Conservation (phyloP, 192 early-diverging fungal species). For the Coemansia reversa region DNA sequence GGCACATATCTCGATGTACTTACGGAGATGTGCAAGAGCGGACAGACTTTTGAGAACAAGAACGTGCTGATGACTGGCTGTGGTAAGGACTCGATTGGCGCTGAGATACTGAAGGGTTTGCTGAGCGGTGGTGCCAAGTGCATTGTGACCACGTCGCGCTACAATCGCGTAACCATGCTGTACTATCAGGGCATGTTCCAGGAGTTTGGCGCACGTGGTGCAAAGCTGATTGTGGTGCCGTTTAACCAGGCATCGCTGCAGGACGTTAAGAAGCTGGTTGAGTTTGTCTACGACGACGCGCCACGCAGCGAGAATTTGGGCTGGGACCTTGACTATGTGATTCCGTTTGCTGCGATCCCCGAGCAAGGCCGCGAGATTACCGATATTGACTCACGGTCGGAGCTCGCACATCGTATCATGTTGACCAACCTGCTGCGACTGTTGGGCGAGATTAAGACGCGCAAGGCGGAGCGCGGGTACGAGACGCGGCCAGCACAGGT, state of each 20-base stretch:
- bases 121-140: conserved; percentile 74
- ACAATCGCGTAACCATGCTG: conserved; percentile 79
- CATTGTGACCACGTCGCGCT: conserved; percentile 90
- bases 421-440: conserved; percentile 89
- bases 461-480: conserved; percentile 78
- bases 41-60: conserved; percentile 83
- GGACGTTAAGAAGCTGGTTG: conserved; percentile 77
- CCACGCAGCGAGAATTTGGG: conserved; percentile 63
- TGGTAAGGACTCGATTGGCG: conserved; percentile 90
- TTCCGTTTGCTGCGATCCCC: conserved; percentile 94
- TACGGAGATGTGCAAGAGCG: conserved; percentile 73
- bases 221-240: conserved; percentile 87
- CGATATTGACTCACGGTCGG: conserved; percentile 82
- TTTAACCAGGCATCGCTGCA: conserved; percentile 91
- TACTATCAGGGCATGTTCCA: conserved; percentile 93
- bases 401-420: conserved; percentile 94
- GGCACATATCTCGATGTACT: conserved; percentile 81
- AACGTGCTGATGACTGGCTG: conserved; percentile 88
- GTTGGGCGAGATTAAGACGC: conserved; percentile 83
- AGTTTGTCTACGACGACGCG: conserved; percentile 86
- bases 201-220: conserved; percentile 82
- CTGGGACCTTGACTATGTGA: conserved; percentile 93
- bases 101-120: conserved; percentile 85
- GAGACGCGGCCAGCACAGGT: conserved; percentile 91
- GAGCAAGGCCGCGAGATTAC: conserved; percentile 89